phyloP scores from a whole-genome alignment of 2,329 filamentous ascomycete genomes.

The Septoria petroselini region DNA sequence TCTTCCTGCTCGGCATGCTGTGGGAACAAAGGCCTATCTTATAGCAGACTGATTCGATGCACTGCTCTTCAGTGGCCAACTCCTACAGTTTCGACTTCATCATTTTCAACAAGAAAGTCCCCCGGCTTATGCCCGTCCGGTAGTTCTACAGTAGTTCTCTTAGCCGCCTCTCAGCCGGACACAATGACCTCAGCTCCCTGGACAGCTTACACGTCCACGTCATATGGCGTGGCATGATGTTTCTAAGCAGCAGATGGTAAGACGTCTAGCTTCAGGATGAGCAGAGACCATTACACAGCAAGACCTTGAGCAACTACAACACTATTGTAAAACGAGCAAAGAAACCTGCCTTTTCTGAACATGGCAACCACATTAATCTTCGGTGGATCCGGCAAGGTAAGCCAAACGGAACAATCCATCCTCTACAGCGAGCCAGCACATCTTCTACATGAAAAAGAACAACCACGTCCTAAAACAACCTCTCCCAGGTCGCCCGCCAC shows the following conservation, averaged over 20 bases:
- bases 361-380: slow-evolving; percentile 37
- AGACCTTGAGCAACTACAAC: neutral
- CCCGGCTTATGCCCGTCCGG: slow-evolving; percentile 1
- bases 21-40: too few species aligned
- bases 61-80: neutral
- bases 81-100: too few species aligned
- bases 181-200: slow-evolving; percentile 3
- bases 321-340: too few species aligned
- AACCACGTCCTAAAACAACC: slow-evolving; percentile 37
- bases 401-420: too few species aligned
- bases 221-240: slow-evolving; percentile 1
- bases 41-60: too few species aligned
- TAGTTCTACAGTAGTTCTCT: too few species aligned
- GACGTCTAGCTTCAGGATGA: too few species aligned
- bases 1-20: too few species aligned
- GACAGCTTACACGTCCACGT: slow-evolving; percentile 5
- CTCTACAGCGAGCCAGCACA: too few species aligned
- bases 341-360: neutral
- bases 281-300: neutral
- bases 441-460: too few species aligned
- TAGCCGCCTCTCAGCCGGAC: slow-evolving; percentile 1
- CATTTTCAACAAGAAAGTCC: too few species aligned
- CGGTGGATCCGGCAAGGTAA: slow-evolving; percentile 39
- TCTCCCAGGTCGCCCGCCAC: slow-evolving; percentile 38
- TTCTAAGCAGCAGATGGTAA: neutral